Conservation (phyloP, 306 rosid species). For the Citrullus mucosospermus region DNA sequence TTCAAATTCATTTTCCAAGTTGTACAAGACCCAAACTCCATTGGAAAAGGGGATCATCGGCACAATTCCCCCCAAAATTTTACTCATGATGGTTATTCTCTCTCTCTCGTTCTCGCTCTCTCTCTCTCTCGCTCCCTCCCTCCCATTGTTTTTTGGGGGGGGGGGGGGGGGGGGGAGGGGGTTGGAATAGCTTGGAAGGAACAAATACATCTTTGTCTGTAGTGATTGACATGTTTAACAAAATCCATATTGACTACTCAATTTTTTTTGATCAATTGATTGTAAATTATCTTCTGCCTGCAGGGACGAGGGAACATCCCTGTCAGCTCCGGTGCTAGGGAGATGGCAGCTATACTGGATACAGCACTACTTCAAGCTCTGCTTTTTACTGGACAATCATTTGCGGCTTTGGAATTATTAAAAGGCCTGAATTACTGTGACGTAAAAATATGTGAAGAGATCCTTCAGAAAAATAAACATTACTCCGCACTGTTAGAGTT, state of each 20-base stretch:
- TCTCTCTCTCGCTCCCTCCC: no score
- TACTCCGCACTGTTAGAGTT: conserved; percentile 70
- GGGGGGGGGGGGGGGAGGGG: no score
- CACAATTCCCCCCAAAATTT: no score
- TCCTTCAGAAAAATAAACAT: conserved; percentile 55
- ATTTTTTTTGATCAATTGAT: not conserved
- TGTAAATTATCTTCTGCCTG: conserved; percentile 13
- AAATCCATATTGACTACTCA: not conserved
- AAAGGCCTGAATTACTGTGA: conserved; percentile 82
- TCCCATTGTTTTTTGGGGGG: no score
- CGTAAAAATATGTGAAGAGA: conserved; percentile 73
- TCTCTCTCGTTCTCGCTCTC: no score
- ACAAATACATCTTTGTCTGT: not conserved
- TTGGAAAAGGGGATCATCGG: no score
- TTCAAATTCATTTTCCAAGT: no score
- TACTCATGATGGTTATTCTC: no score
- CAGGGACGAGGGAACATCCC: conserved; percentile 61
- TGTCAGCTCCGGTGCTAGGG: conserved; percentile 76
- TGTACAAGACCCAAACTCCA: no score
- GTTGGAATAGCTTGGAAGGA: not conserved
- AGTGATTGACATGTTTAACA: not conserved
- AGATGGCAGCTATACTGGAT: conserved; percentile 86
- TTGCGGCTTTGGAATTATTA: conserved; percentile 57
- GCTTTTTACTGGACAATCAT: conserved; percentile 81
- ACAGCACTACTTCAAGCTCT: conserved; percentile 87